Conservation (phyloP, 2,329 filamentous ascomycete genomes). For the Lachnellula hyalina region DNA sequence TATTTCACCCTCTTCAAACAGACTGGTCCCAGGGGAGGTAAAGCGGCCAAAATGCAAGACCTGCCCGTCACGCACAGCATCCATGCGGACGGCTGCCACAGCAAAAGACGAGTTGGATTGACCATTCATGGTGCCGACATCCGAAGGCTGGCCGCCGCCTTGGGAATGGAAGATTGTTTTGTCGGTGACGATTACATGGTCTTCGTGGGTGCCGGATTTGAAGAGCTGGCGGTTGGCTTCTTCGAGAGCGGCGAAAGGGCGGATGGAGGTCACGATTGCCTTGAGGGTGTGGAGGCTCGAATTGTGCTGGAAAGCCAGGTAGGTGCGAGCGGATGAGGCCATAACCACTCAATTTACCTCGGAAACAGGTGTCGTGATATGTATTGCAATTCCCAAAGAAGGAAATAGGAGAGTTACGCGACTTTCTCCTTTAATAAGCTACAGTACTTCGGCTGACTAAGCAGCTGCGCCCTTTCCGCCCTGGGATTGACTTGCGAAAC, state of each 20-base stretch:
- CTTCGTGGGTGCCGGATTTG: conserved; percentile 47
- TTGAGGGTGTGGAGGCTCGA: conserved; percentile 8
- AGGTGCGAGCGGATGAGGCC: neutral
- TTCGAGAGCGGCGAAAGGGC: conserved; percentile 15
- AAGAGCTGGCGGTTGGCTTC: conserved; percentile 40
- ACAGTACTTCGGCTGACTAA: no score
- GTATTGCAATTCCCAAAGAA: no score
- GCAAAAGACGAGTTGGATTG: conserved; percentile 35
- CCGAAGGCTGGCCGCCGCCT: conserved; percentile 68
- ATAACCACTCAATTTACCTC: no score
- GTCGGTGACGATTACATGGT: conserved; percentile 55
- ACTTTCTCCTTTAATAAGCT: no score
- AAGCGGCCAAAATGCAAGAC: conserved; percentile 65
- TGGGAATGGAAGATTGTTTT: conserved; percentile 72
- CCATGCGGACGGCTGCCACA: conserved; percentile 53
- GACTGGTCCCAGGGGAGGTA: conserved; percentile 8
- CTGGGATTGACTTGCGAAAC: no score
- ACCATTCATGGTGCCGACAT: conserved; percentile 52
- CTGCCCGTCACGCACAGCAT: conserved; percentile 42
- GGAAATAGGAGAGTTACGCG: no score
- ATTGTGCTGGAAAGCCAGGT: conserved; percentile 15
- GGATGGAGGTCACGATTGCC: conserved; percentile 14
- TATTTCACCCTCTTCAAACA: conserved; percentile 39
- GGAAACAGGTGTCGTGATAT: no score
- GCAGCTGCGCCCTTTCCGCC: no score